A percentile compares a stretch with the other conserved stretches of the same genome.
Conservation (phyloP, 2,329 filamentous ascomycete species). For the Cladosporium austrohemisphaericum region DNA sequence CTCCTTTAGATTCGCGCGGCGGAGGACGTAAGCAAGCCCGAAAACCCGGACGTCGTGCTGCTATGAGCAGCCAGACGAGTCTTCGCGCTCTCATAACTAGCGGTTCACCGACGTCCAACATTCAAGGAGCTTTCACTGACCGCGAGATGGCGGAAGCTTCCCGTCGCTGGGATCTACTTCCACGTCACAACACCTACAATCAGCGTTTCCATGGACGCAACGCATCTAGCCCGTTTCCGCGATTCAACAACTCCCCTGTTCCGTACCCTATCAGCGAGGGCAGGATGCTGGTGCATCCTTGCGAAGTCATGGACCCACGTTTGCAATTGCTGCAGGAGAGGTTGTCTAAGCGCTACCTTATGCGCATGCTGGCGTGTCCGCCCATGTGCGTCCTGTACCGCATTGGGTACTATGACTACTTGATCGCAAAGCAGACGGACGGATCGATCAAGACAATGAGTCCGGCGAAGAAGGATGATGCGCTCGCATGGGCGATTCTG, state of each 20-base stretch:
- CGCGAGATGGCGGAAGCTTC: constrained; percentile 16
- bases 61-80: constrained; percentile 20
- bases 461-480: constrained; percentile 22
- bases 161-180: constrained; percentile 13
- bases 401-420: constrained; percentile 23
- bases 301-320: not conserved
- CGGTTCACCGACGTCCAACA: constrained; percentile 17
- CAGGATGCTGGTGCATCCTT: not conserved
- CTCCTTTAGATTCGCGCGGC: not conserved
- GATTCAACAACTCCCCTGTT: not conserved
- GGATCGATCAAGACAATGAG: constrained; percentile 23
- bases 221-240: constrained; percentile 11
- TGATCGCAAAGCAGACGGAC: constrained; percentile 19
- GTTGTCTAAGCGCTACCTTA: constrained; percentile 8
- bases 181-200: constrained; percentile 1
- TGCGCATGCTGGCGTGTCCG: constrained; percentile 20
- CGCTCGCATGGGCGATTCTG: constrained; percentile 21
- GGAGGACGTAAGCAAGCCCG: not conserved
- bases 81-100: constrained; percentile 16
- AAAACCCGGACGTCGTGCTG: constrained; percentile 5
- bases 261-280: not conserved
- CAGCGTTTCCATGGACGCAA: not conserved
- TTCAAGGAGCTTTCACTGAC: constrained; percentile 16
- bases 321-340: constrained; percentile 1
- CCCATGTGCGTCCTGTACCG: constrained; percentile 21